Base-by-base conservation (phyloP, 257 asterid genomes). In the Petunia axillaris region DNA sequence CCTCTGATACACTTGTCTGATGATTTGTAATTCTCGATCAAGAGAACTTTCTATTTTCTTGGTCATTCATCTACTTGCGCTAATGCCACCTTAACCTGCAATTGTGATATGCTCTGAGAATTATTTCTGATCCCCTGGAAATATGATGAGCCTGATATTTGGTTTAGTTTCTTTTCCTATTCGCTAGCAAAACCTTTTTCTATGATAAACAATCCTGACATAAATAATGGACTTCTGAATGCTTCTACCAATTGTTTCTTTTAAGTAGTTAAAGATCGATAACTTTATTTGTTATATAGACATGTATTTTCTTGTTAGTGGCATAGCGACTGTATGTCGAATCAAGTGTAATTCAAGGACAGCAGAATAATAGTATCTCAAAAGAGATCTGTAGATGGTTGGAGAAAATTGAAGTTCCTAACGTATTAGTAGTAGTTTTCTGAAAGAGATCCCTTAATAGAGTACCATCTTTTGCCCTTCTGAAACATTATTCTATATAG, bases 281-380 rank as follows among this genome's bases (percentile, higher is more conserved):
- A 9, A 46, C 35, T 43, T 1, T 48, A 25, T 35, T 35, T 71
- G 44, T 35, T 46, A 71, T 48, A 50, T 71, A 50, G 48, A 46
- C 41, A 71, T 8, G 11, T 48, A 71, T 35, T 48, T 25, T 71
- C 5, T 25, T 15, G 16, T 71, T 71, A 48, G 1, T 3, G 9
- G 60, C 13, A 7, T 13, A 35, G 60, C 11, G 36, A 50, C 59
- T 71, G 16, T 71, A 25, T 35, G 57, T 71, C 35, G 77, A 71
- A 71, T 70, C 59, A 10, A 48, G 16, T 10, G 77, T 43, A 71
- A 67, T 48, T 71, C 62, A 13, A 71, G 44, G 44, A 71, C 35
- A 41, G 67, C 36, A 62, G 43, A 37, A 62, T 35, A 46, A 13
- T 64, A 8, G 46, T 48, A 48, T 71, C 60, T 48, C 25, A 43